Conservation (phyloP, 2,329 filamentous ascomycete genomes). For the Fusarium goolgardi region DNA sequence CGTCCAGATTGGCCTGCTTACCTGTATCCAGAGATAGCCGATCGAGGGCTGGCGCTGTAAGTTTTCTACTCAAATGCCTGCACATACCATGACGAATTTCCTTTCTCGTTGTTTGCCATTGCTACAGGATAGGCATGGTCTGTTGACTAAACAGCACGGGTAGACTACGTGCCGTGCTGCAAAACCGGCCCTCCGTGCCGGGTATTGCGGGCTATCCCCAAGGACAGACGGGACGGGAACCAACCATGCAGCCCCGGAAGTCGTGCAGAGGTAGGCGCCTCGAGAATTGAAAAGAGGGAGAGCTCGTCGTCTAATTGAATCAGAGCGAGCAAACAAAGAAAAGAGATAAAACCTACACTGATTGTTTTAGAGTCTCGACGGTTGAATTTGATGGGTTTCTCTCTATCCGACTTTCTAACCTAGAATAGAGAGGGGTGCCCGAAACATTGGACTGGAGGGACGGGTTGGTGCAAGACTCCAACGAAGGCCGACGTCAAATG, state of each 20-base stretch:
- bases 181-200: slow-evolving; percentile 15
- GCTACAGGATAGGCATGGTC: not conserved
- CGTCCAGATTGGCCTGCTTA: not conserved
- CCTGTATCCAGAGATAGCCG: not conserved
- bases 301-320: not conserved
- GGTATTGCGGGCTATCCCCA: slow-evolving; percentile 1
- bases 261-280: slow-evolving; percentile 11
- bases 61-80: not conserved
- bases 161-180: not conserved
- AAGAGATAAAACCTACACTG: slow-evolving; percentile 22
- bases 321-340: slow-evolving; percentile 2
- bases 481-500: slow-evolving; percentile 20
- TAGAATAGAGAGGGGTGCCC: slow-evolving; percentile 26
- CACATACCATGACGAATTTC: not conserved
- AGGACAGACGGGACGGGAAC: not conserved
- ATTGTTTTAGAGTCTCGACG: slow-evolving; percentile 9
- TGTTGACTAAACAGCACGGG: not conserved
- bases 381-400: slow-evolving; percentile 24
- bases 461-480: slow-evolving; percentile 26
- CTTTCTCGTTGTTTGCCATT: not conserved
- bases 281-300: not conserved
- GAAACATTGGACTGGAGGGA: not conserved
- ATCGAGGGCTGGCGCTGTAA: not conserved
- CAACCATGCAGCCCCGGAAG: not conserved
- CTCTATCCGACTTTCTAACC: slow-evolving; percentile 16